A percentile compares a stretch with the other conserved stretches of the same genome.
These are phyloP conservation scores for Arthrocladium fulminans DNA, from an alignment of 2,329 filamentous ascomycete species.

Conservation along the genomic window DNA sequence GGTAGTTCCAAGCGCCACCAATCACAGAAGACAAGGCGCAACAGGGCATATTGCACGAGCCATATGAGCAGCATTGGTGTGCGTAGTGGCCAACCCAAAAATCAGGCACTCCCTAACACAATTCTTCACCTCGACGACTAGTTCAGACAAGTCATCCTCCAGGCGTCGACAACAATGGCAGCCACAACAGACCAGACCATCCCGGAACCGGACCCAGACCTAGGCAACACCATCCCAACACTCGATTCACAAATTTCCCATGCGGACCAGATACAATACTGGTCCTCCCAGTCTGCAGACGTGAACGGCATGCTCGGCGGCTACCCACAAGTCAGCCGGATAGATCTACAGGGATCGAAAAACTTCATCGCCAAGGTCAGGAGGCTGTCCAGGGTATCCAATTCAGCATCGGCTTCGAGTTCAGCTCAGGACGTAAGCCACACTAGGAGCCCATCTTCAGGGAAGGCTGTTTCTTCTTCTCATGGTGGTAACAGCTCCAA, in stretches of 20 bases:
- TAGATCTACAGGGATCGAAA: slow-evolving; percentile 62
- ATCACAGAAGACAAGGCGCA: too few relatives aligned
- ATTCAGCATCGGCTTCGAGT: too few relatives aligned
- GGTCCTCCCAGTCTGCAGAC: slow-evolving; percentile 31
- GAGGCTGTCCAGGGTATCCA: slow-evolving; percentile 17
- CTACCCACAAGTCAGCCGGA: slow-evolving; percentile 57
- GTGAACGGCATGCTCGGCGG: slow-evolving; percentile 73
- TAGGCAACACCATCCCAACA: background rate
- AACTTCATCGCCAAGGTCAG: slow-evolving; percentile 62
- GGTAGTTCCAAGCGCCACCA: too few relatives aligned
- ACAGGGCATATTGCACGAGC: too few relatives aligned
- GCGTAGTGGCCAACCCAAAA: too few relatives aligned
- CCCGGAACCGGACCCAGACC: background rate
- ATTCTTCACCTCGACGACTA: background rate
- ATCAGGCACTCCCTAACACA: background rate
- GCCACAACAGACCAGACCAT: background rate
- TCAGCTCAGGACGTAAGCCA: background rate
- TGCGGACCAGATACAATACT: slow-evolving; percentile 32
- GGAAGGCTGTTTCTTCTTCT: background rate
- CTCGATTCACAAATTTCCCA: slow-evolving; percentile 29
- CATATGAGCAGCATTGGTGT: too few relatives aligned
- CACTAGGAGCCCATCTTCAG: background rate
- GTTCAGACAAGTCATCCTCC: background rate
- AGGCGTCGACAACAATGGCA: background rate
- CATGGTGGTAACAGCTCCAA: slow-evolving; percentile 8